A percentile compares a stretch with the other conserved stretches of the same genome.
Conservation (phyloP, 805 yeast genomes). For the Limtongozyma cylindracea region DNA sequence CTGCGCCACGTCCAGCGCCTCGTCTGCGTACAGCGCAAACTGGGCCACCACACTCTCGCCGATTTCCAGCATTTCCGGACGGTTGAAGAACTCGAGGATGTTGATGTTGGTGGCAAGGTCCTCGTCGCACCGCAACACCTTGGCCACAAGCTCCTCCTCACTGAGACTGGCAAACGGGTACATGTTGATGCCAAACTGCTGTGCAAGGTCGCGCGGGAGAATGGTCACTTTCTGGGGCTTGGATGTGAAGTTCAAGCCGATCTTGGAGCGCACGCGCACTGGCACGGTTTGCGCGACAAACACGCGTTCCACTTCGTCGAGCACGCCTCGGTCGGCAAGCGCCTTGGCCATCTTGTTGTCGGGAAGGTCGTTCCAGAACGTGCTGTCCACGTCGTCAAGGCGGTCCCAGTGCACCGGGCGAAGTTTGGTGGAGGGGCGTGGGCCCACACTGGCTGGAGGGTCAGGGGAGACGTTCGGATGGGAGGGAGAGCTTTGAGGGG, state of each 20-base stretch:
- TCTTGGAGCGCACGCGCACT: conserved; percentile 21
- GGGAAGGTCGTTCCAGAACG: conserved; percentile 34
- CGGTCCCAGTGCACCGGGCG: conserved; percentile 75
- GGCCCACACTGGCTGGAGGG: no score
- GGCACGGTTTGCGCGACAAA: no score
- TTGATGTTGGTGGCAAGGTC: conserved; percentile 24
- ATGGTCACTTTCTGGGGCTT: conserved; percentile 23
- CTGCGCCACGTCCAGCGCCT: conserved; percentile 27
- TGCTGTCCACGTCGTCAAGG: conserved; percentile 24
- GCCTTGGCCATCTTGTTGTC: conserved; percentile 18
- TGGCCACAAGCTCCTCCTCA: conserved; percentile 26
- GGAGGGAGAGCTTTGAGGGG: no score
- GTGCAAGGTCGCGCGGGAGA: conserved; percentile 42
- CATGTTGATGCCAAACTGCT: conserved; percentile 58
- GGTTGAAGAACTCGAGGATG: conserved; percentile 44
- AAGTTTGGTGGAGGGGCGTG: conserved; percentile 31
- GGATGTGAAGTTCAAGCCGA: conserved; percentile 14
- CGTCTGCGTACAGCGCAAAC: conserved; percentile 38
- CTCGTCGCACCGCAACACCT: conserved; percentile 34
- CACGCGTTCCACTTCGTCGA: conserved; percentile 32
- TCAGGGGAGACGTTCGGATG: conserved; percentile 14
- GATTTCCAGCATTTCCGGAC: conserved; percentile 35
- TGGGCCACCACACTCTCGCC: conserved; percentile 26
- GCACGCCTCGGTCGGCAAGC: conserved; percentile 30
- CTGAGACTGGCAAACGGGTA: conserved; percentile 29